Base-by-base conservation (phyloP, 305 asterid genomes). In the Ruellia speciosa region DNA sequence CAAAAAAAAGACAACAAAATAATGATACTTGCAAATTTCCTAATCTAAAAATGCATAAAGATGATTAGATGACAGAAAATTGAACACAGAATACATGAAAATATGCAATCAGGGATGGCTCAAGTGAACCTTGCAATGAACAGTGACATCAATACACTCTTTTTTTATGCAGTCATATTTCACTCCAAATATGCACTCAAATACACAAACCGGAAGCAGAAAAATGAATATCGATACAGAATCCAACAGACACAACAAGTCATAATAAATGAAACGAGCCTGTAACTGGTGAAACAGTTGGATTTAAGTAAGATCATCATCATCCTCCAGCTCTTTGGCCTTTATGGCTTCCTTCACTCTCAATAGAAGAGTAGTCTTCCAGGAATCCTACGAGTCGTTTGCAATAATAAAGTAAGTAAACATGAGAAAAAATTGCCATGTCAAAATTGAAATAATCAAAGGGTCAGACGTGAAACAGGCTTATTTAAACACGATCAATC, bases 261-360 rank as follows among this genome's bases (percentile, higher is more conserved):
- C n/a, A n/a, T 17, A 28, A 18, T 59, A 54, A 65, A 54, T 34
- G 28, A 58, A 61, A 24, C 31, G 31, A 24, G 31, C 31, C 4
- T 24, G 31, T 24, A 24, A 52, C 28, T 50, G 18, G 51, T 8
- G 18, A 45, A 47, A 53, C 10, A 33, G 10, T 2, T 18, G 55
- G 40, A 56, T 55, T 77, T 64, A 77, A 46, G 83, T 77, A 54
- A 77, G 80, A 69, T 77, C 80, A 49, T 74, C 83, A 57, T 74
- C 83, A 57, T 77, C 83, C 70, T 77, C 83, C n/a, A 71, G 66
- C 72, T 75, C 84, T 67, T 78, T 78, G 28, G 84, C 84, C 77
- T 78, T 78, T 69, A 78, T 43, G 37, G 81, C 75, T 52, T 78
- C 84, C 77, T 78, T 75, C 71, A 72, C 84, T 78, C 84, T 75